Percentiles rank a stretch among this genome's conserved stretches.
These are phyloP conservation scores for Colletotrichum tofieldiae DNA, from an alignment of 2,329 filamentous ascomycete species.

Conservation along the genomic window DNA sequence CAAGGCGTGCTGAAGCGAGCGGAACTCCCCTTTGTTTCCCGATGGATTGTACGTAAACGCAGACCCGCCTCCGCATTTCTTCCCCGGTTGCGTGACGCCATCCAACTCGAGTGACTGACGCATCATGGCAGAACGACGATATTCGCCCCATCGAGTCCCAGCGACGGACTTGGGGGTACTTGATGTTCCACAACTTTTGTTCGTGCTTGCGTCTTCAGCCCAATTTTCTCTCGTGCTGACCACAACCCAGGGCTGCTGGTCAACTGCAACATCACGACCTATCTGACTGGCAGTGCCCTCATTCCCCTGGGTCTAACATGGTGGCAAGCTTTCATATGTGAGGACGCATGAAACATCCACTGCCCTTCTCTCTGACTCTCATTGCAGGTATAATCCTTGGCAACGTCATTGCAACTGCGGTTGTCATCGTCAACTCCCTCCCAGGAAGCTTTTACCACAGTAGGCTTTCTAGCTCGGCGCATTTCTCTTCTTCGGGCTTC, in stretches of 20 bases:
- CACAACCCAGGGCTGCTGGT: conserved; percentile 59
- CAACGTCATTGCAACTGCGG: conserved; percentile 56
- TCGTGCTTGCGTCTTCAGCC: background rate
- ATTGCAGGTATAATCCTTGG: conserved; percentile 54
- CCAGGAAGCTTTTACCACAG: conserved; percentile 60
- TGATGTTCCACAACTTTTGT: conserved; percentile 4
- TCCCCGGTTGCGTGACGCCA: conserved; percentile 6
- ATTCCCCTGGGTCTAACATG: conserved; percentile 58
- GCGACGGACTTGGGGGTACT: conserved; percentile 41
- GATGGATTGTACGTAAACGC: conserved; percentile 50
- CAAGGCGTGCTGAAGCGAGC: conserved; percentile 46
- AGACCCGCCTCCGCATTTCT: conserved; percentile 14
- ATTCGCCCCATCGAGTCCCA: conserved; percentile 53
- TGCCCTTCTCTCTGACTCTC: background rate
- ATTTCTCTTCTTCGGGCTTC: background rate
- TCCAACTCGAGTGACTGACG: background rate
- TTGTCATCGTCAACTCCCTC: conserved; percentile 60
- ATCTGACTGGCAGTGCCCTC: conserved; percentile 58
- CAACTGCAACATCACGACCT: conserved; percentile 62
- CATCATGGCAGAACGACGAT: conserved; percentile 60
- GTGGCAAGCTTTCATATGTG: conserved; percentile 61
- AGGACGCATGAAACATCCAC: background rate
- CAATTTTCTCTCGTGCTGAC: conserved; percentile 22
- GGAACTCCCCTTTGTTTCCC: conserved; percentile 51
- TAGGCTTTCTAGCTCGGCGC: conserved; percentile 43